Evolutionary conservation across 2,329 filamentous ascomycete genomes (phyloP).

Genomic region (Fusarium annulatum): DNA sequence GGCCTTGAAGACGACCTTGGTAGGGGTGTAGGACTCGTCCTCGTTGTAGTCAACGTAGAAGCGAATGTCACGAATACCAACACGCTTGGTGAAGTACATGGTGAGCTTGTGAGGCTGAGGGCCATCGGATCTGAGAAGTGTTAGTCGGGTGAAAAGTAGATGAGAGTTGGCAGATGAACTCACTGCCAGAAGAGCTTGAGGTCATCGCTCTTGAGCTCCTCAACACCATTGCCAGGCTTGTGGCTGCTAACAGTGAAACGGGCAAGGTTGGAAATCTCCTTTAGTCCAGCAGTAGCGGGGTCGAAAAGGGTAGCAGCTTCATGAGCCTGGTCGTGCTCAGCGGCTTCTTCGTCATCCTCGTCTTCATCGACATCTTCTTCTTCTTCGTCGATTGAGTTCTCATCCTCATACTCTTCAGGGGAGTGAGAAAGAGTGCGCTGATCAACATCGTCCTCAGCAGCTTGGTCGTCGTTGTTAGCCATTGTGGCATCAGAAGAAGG

Average conservation of each 20-base stretch:
- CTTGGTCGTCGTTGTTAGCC: constrained; percentile 44
- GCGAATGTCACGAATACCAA: constrained; percentile 81
- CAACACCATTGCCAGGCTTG: constrained; percentile 83
- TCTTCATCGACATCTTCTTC: constrained; percentile 45
- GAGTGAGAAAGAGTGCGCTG: constrained; percentile 42
- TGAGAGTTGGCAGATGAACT: constrained; percentile 43
- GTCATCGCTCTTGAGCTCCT: constrained; percentile 79
- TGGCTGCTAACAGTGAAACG: constrained; percentile 85
- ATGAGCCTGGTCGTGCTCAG: constrained; percentile 42
- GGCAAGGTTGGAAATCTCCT: constrained; percentile 86
- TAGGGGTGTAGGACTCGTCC: constrained; percentile 97
- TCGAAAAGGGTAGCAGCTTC: constrained; percentile 60
- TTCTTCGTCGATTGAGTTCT: constrained; percentile 49
- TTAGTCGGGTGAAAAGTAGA: neutral
- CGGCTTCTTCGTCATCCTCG: constrained; percentile 13
- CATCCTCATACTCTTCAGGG: constrained; percentile 48
- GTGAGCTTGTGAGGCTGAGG: constrained; percentile 86
- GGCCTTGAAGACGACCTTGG: constrained; percentile 87
- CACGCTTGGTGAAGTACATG: constrained; percentile 86
- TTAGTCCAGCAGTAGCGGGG: constrained; percentile 67
- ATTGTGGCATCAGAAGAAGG: constrained; percentile 44
- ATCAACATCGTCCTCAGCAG: constrained; percentile 27
- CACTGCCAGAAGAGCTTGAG: constrained; percentile 83
- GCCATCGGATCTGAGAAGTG: constrained; percentile 73
- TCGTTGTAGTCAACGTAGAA: constrained; percentile 90